Evolutionary conservation across 2,329 filamentous ascomycete genomes (phyloP).

Genomic region (Pyricularia sp.): DNA sequence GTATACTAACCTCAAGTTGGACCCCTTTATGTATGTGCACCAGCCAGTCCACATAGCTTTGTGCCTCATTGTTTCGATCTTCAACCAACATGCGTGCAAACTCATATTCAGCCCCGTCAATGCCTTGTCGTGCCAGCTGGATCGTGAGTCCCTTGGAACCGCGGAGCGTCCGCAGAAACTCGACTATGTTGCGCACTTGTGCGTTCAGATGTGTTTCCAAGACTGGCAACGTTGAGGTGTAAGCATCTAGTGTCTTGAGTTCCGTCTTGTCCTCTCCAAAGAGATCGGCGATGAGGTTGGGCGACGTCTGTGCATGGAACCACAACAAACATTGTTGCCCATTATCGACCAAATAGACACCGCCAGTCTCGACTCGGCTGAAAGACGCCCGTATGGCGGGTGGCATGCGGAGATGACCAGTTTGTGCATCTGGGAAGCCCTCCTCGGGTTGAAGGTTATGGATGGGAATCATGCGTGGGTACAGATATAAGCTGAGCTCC

Average conservation of each 20-base stretch:
- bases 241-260: conserved; percentile 72
- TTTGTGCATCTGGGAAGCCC: conserved; percentile 81
- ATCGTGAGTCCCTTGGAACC: conserved; percentile 83
- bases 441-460: conserved; percentile 84
- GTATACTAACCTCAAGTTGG: conserved; percentile 64
- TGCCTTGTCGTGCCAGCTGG: conserved; percentile 82
- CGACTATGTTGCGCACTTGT: conserved; percentile 86
- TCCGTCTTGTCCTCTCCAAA: conserved; percentile 69
- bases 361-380: conserved; percentile 80
- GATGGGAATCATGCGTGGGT: conserved; percentile 84
- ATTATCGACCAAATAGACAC: conserved; percentile 91
- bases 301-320: conserved; percentile 87
- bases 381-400: conserved; percentile 75
- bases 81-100: conserved; percentile 88
- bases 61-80: conserved; percentile 94
- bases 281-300: conserved; percentile 81
- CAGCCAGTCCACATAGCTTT: conserved; percentile 97
- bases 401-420: conserved; percentile 80
- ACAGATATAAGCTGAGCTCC: conserved; percentile 86
- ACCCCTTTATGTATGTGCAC: conserved; percentile 91
- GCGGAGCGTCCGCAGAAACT: conserved; percentile 71
- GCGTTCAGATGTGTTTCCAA: conserved; percentile 89
- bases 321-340: conserved; percentile 87
- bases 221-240: conserved; percentile 69
- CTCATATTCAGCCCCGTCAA: conserved; percentile 94